These are phyloP conservation scores for Botryotinia globosa DNA, from an alignment of 2,329 filamentous ascomycete genomes.

Conservation along the genomic window DNA sequence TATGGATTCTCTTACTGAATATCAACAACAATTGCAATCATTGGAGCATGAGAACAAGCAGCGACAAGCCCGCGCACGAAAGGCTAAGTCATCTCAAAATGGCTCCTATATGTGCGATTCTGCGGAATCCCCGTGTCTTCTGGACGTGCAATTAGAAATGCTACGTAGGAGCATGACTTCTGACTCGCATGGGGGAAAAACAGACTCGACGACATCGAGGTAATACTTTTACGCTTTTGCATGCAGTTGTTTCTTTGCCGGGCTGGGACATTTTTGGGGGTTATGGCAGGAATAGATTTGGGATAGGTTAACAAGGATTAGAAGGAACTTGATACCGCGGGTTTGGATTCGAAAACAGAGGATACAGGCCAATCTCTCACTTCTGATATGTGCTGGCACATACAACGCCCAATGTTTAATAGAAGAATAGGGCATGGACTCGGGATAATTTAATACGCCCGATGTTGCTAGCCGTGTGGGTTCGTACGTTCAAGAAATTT, in stretches of 20 bases:
- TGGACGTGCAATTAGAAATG: slow-evolving; percentile 4
- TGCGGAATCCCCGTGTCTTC: slow-evolving; percentile 1
- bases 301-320: background rate
- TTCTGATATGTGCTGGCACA: slow-evolving; percentile 8
- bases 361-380: background rate
- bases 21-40: slow-evolving; percentile 1
- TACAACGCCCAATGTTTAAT: background rate
- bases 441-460: background rate
- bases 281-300: background rate
- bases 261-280: background rate
- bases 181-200: background rate
- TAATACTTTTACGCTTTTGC: background rate
- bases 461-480: background rate
- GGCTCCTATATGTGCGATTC: slow-evolving; percentile 4
- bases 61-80: slow-evolving; percentile 6
- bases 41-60: slow-evolving; percentile 14
- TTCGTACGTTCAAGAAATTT: background rate
- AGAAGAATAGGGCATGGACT: background rate
- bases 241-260: background rate
- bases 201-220: background rate
- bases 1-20: slow-evolving; percentile 9
- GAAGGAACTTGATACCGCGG: background rate
- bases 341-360: background rate
- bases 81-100: background rate
- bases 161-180: slow-evolving; percentile 9